Evolutionary conservation across 495 filamentous ascomycete species (phyloP).

Genomic region (Letharia columbiana): DNA sequence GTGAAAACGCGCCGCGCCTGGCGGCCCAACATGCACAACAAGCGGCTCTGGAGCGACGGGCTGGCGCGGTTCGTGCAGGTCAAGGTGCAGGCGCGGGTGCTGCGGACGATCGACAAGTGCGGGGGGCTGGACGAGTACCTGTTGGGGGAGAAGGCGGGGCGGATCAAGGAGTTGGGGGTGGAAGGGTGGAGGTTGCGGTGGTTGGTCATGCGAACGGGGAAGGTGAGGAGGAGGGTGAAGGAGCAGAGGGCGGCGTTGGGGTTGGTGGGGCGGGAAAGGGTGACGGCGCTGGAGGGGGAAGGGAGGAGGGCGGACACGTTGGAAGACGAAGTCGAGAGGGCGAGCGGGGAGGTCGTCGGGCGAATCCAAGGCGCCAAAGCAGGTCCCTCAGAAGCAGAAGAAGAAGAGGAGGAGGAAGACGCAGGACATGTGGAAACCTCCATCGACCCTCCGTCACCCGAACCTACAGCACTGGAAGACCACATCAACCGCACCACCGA

Average conservation of each 20-base stretch:
- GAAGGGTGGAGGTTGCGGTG: slow-evolving; percentile 83
- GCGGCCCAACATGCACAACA: slow-evolving; percentile 78
- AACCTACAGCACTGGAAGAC: neutral
- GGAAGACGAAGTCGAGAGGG: slow-evolving; percentile 10
- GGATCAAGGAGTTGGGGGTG: slow-evolving; percentile 77
- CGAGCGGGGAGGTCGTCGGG: neutral
- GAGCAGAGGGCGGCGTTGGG: slow-evolving; percentile 45
- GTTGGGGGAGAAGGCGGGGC: slow-evolving; percentile 57
- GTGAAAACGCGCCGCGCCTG: slow-evolving; percentile 79
- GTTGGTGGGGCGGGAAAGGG: slow-evolving; percentile 28
- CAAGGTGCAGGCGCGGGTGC: slow-evolving; percentile 63
- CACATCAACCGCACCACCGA: neutral
- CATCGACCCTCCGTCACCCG: neutral
- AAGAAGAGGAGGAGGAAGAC: no score
- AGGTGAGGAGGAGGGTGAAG: slow-evolving; percentile 50
- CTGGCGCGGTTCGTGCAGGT: slow-evolving; percentile 60
- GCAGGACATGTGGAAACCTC: neutral
- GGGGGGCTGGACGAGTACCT: slow-evolving; percentile 90
- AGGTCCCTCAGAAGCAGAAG: neutral
- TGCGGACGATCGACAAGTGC: slow-evolving; percentile 78
- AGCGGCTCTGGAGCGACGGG: slow-evolving; percentile 62
- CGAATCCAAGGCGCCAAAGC: slow-evolving; percentile 1
- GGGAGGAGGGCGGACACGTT: neutral
- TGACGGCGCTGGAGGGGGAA: neutral
- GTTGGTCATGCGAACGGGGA: slow-evolving; percentile 67